These are phyloP conservation scores for Gastroboletus turbinatus DNA, from an alignment of 1,284 basidiomycete genomes.

Conservation along the genomic window DNA sequence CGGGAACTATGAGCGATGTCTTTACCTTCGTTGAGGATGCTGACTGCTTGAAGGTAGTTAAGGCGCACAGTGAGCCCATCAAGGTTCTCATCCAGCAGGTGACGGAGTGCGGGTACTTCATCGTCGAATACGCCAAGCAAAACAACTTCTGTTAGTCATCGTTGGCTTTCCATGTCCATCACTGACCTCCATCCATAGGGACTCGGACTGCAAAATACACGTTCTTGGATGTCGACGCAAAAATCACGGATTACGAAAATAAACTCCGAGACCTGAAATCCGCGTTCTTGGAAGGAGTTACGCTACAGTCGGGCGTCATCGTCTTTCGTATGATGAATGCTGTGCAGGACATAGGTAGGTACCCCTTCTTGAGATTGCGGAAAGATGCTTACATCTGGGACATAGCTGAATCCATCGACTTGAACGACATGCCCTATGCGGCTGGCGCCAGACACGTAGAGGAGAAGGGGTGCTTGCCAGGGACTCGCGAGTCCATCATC, in stretches of 20 bases:
- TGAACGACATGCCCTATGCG: conserved; percentile 21
- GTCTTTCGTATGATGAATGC: conserved; percentile 24
- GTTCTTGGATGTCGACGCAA: conserved; percentile 17
- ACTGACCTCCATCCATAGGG: conserved; percentile 11
- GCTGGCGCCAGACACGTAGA: conserved; percentile 20
- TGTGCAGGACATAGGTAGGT: conserved; percentile 10
- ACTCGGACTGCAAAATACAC: conserved; percentile 21
- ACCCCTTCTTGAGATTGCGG: background rate
- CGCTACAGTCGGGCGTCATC: conserved; percentile 13
- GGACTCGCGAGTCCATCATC: conserved; percentile 20
- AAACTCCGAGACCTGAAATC: conserved; percentile 19
- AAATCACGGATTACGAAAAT: conserved; percentile 18
- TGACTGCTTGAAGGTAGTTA: conserved; percentile 7
- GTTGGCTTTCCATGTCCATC: background rate
- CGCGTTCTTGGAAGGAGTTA: conserved; percentile 19
- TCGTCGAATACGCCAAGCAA: conserved; percentile 22
- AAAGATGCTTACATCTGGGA: background rate
- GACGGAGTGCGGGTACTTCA: conserved; percentile 30
- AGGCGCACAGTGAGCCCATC: conserved; percentile 7
- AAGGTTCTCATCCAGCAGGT: conserved; percentile 20
- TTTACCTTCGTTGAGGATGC: conserved; percentile 17
- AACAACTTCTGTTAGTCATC: conserved; percentile 20
- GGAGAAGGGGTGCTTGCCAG: conserved; percentile 21
- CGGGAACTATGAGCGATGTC: conserved; percentile 9
- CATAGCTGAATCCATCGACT: conserved; percentile 13